A percentile compares a stretch with the other conserved stretches of the same genome.
phyloP scores from a whole-genome alignment of 192 early-diverging fungal genomes.

The Helicostylum pulchrum region DNA sequence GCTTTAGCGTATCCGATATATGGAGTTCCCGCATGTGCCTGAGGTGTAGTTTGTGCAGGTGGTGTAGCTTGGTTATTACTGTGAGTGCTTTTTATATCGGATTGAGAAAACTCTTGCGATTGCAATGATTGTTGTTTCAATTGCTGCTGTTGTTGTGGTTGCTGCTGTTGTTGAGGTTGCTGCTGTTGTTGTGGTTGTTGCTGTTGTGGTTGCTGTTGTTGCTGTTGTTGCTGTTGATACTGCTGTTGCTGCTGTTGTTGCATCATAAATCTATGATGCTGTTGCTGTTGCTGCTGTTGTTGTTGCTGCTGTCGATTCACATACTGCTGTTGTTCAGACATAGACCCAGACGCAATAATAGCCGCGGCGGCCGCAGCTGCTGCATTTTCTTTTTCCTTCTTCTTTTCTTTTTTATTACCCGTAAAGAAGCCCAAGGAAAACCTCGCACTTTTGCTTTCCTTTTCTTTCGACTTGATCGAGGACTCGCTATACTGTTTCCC shows the following conservation, averaged over 20 bases:
- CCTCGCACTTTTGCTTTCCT: background rate
- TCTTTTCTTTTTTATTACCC: conserved; percentile 13
- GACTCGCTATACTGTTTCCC: conserved; percentile 1
- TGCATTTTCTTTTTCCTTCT: background rate
- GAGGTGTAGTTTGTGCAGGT: background rate
- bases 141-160: background rate
- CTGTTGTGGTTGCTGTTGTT: background rate
- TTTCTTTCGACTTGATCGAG: background rate
- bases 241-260: conserved; percentile 7
- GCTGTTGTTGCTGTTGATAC: background rate
- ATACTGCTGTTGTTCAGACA: background rate
- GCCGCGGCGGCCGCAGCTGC: background rate
- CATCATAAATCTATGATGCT: background rate
- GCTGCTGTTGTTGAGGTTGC: background rate
- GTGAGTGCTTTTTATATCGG: background rate
- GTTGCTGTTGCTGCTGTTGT: conserved; percentile 10
- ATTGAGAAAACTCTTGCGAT: background rate
- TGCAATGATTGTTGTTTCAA: background rate
- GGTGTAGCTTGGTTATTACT: background rate
- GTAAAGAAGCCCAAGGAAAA: conserved; percentile 11
- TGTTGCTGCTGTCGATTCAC: conserved; percentile 8
- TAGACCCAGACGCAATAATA: background rate
- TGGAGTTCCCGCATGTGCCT: background rate
- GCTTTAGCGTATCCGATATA: conserved; percentile 19
- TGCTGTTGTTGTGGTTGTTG: conserved; percentile 1